Evolutionary conservation across 164 flowering plant genomes (phyloP).

Genomic region (Magnolia changhungtana): DNA sequence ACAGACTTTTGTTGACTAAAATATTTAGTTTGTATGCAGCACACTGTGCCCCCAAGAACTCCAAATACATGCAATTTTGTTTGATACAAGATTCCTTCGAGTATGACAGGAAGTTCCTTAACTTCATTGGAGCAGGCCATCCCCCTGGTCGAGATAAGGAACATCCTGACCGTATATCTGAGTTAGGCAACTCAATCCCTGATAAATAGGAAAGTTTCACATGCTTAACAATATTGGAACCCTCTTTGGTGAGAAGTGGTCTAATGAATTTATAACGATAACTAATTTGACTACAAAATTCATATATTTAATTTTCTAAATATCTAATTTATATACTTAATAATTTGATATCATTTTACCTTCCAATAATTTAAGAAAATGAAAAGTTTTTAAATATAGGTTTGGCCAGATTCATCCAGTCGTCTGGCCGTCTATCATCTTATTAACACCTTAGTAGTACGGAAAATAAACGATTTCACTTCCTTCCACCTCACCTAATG

Average conservation of each 20-base stretch:
- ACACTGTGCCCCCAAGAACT: slow-evolving; percentile 58
- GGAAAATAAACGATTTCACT: too few relatives aligned
- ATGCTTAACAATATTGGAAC: slow-evolving; percentile 40
- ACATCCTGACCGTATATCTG: slow-evolving; percentile 19
- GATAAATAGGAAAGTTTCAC: slow-evolving; percentile 43
- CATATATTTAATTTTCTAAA: too few relatives aligned
- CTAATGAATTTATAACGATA: too few relatives aligned
- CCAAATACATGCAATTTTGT: slow-evolving; percentile 72
- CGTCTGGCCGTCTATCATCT: too few relatives aligned
- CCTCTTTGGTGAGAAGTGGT: too few relatives aligned
- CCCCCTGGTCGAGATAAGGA: slow-evolving; percentile 79
- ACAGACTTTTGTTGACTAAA: neutral
- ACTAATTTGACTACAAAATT: too few relatives aligned
- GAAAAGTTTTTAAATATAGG: too few relatives aligned
- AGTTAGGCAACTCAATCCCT: slow-evolving; percentile 11
- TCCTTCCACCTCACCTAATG: slow-evolving; percentile 70
- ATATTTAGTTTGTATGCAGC: slow-evolving; percentile 35
- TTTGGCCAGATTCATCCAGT: too few relatives aligned
- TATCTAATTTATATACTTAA: too few relatives aligned
- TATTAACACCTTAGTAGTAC: too few relatives aligned
- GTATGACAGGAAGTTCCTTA: slow-evolving; percentile 44
- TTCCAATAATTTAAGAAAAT: too few relatives aligned
- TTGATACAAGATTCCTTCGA: slow-evolving; percentile 57
- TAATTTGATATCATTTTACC: too few relatives aligned
- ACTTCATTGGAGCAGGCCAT: slow-evolving; percentile 65